Percentiles rank a stretch among this genome's conserved stretches.
These are phyloP conservation scores for Prunus armeniaca DNA, from an alignment of 306 rosid species.

Conservation along the genomic window DNA sequence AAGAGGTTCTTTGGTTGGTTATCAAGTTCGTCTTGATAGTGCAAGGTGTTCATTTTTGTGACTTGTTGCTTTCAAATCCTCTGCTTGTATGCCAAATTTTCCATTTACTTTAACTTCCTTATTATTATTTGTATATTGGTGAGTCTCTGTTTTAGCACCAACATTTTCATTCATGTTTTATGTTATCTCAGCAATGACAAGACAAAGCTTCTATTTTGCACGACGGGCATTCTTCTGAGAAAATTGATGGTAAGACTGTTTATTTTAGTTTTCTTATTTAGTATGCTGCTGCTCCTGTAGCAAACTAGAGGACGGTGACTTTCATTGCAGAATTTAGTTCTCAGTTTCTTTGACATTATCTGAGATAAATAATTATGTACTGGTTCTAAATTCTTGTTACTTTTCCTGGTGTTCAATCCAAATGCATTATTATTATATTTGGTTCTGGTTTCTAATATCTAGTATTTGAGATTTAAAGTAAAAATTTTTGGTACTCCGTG, in stretches of 20 bases:
- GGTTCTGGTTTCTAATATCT: neutral
- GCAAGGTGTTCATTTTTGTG: conserved; percentile 57
- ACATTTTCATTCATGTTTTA: conserved; percentile 4
- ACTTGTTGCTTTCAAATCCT: neutral
- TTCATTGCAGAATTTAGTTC: neutral
- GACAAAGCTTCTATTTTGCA: conserved; percentile 91
- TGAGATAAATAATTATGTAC: neutral
- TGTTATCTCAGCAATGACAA: conserved; percentile 61
- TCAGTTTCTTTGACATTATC: neutral
- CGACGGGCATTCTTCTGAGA: conserved; percentile 94
- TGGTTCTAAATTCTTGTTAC: neutral
- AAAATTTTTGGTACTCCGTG: too few relatives aligned
- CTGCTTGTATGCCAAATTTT: neutral
- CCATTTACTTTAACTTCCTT: neutral
- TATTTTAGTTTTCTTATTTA: conserved; percentile 13
- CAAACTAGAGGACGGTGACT: neutral
- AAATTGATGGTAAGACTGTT: conserved; percentile 61
- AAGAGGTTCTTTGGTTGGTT: conserved; percentile 87
- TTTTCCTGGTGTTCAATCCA: neutral
- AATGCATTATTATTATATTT: neutral
- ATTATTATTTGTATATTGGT: neutral
- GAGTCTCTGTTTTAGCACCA: neutral
- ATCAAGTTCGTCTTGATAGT: conserved; percentile 97
- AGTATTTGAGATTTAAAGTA: too few relatives aligned
- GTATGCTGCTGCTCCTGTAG: conserved; percentile 8